Evolutionary conservation across 1,284 basidiomycete genomes (phyloP), one percentile per base, ranked within the genome.

Genomic region (Paramarasmius palmivorus): DNA sequence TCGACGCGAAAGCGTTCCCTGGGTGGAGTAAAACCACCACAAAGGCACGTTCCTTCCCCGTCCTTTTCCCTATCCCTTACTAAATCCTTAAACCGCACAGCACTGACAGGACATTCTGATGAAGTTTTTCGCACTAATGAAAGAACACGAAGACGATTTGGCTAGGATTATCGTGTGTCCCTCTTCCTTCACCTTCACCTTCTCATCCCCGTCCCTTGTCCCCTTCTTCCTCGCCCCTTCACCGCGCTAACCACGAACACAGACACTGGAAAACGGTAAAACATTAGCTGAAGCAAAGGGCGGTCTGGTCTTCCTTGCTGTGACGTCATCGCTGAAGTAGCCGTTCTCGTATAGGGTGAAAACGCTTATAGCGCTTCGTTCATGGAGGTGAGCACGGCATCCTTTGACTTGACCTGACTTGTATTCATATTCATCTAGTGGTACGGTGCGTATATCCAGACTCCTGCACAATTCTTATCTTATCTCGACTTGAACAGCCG

Each of bases 221-320:
- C 25, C 4, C 3, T 46, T 50, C 40, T 22, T 36, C n/a, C 23
- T 32, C 41, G 52, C 52, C 59, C 60, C 64, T 32, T 42, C 51
- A 53, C 59, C 60, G 64, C 63, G 57, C 63, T 62, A 66, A 15
- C 20, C n/a, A n/a, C n/a, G n/a, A n/a, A 45, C 37, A 51, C 60
- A 93, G 90, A 93, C 92, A 4, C 74, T 92, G 57, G 95, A 98
- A 73, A 98, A 98, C 63, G 95, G 95, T 36, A 98, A 98, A 75
- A 79, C 92, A 3, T 74, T 95, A 49, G 72, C 76, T 0, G 93
- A 97, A 61, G 91, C 84, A 20, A 89, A 90, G 77, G 90, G 57
- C 25, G 19, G 26, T 15, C 19, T 48, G 5, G 19, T 39, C 26
- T 29, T 49, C 10, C 45, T 49, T 20, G n/a, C n/a, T 36, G 19